Evolutionary conservation across 2,329 filamentous ascomycete genomes (phyloP), one percentile per base, ranked within the genome.

Genomic region (Pleoardoris graminearum): DNA sequence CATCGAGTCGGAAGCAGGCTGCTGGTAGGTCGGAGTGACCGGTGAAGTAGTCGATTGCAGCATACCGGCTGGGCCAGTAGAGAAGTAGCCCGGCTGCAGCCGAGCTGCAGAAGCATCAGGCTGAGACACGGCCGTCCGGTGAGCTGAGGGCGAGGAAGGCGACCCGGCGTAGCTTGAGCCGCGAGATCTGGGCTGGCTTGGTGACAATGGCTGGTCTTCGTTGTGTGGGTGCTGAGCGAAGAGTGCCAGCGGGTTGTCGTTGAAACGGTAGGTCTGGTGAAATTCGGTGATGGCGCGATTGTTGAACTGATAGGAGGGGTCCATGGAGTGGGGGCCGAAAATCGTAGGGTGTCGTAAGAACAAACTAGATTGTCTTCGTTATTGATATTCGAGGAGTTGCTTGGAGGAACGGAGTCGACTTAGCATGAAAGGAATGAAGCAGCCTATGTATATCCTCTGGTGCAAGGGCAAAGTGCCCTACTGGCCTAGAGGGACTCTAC

Each of bases 41-140:
- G 61, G 57, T 17, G 57, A 55, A 35, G 12, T 36, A 10, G 50
- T 46, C 51, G 60, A 25, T 32, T 33, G 50, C 22, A 51, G 48
- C 55, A 55, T 61, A 17, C 30, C 48, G 17, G 51, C 52, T 39
- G 59, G 50, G 41, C 27, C 53, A 11, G 44, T 33, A 16, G 49
- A 11, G 23, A 50, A 49, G 23, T 48, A 44, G 39, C 19, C 17
- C 30, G 39, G 30, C 11, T 49, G 50, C 29, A 38, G 14, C n/a
- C 25, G 42, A n/a, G 45, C 11, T 16, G 45, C 35, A 49, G 38
- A 55, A 65, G 45, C 35, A 50, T 36, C 54, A 65, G 62, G 57
- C 56, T 66, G 62, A 48, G 41, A 12, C 42, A 54, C 53, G 57
- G 59, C 54, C 56, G 60, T 53, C 22, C 58, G 48, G 39, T 55